Conservation (phyloP, 495 filamentous ascomycete species). For the Penicillium antarcticum region DNA sequence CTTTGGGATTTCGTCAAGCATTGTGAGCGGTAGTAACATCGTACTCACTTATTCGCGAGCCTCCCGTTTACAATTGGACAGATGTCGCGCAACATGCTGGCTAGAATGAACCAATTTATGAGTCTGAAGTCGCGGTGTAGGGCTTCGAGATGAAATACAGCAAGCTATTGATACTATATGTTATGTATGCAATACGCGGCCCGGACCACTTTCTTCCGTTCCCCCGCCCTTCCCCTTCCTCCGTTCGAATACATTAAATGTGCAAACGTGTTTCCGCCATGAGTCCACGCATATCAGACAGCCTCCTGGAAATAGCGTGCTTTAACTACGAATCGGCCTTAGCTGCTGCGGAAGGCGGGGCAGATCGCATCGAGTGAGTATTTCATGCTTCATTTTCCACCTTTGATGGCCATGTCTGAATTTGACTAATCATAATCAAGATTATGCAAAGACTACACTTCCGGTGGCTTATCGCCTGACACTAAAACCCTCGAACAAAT, state of each 20-base stretch:
- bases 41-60: no score
- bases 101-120: no score
- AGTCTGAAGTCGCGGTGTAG: no score
- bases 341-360: conserved; percentile 35
- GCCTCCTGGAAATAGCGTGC: conserved; percentile 48
- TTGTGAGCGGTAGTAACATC: no score
- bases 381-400: neutral
- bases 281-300: neutral
- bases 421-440: conserved; percentile 8
- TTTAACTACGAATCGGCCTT: conserved; percentile 43
- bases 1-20: no score
- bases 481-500: conserved; percentile 9
- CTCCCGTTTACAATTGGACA: no score
- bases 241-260: neutral
- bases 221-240: neutral
- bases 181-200: no score
- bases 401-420: neutral
- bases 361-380: conserved; percentile 47
- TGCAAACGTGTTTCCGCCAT: neutral
- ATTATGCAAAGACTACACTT: conserved; percentile 32
- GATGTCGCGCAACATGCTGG: no score
- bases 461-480: conserved; percentile 24
- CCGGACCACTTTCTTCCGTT: no score
- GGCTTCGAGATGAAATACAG: no score
- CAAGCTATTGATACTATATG: no score